Evolutionary conservation across 1,139 yeast species (phyloP).

Genomic region (Pichia sp.): DNA sequence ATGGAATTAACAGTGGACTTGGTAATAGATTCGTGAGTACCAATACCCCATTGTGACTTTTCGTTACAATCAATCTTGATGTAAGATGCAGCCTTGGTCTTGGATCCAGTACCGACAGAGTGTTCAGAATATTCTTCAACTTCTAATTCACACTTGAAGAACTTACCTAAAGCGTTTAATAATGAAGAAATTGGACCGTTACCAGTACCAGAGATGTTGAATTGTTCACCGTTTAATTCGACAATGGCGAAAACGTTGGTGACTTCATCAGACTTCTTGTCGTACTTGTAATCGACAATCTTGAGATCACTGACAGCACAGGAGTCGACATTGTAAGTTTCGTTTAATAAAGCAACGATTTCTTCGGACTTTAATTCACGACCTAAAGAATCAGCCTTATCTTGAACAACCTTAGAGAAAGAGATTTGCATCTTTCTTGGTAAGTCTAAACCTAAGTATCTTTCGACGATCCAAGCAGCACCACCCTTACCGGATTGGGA

Average conservation of each 20-base stretch:
- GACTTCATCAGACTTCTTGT: conserved; percentile 28
- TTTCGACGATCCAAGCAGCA: conserved; percentile 94
- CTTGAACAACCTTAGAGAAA: conserved; percentile 82
- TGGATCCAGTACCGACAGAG: conserved; percentile 85
- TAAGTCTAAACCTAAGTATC: conserved; percentile 84
- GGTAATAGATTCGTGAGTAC: conserved; percentile 90
- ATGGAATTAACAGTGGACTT: conserved; percentile 86
- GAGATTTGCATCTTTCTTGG: conserved; percentile 92
- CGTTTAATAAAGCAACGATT: conserved; percentile 70
- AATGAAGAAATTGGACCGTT: conserved; percentile 97
- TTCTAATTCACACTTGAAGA: conserved; percentile 57
- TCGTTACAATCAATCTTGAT: conserved; percentile 52
- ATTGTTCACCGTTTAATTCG: conserved; percentile 45
- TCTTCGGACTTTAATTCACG: conserved; percentile 82
- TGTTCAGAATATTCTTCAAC: conserved; percentile 90
- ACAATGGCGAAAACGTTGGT: conserved; percentile 36
- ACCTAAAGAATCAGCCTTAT: conserved; percentile 77
- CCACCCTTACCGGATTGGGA: conserved; percentile 99
- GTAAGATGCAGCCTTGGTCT: conserved; percentile 89
- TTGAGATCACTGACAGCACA: conserved; percentile 38
- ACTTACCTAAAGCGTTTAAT: conserved; percentile 68
- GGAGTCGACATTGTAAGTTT: conserved; percentile 64
- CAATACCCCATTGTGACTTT: conserved; percentile 80
- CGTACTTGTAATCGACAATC: conserved; percentile 49
- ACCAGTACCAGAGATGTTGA: conserved; percentile 68